Conservation (phyloP, 2,329 filamentous ascomycete genomes). For the Talaromyces sp. region DNA sequence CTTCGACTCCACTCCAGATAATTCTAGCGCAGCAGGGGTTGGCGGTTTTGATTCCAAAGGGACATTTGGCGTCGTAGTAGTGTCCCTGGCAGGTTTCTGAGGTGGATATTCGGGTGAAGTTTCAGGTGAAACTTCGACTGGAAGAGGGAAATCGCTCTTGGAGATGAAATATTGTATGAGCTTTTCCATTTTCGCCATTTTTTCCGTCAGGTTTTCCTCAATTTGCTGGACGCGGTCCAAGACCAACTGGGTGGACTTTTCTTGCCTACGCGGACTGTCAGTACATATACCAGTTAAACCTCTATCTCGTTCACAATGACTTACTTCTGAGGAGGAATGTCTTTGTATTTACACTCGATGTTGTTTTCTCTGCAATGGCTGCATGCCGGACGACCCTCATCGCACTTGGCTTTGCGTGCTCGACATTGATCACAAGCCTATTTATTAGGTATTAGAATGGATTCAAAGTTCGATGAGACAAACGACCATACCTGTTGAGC, state of each 20-base stretch:
- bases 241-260: conserved; percentile 41
- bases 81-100: neutral
- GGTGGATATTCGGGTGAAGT: neutral
- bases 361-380: conserved; percentile 84
- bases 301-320: conserved; percentile 30
- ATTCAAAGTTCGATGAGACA: neutral
- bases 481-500: conserved; percentile 39
- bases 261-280: conserved; percentile 33
- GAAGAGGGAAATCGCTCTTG: neutral
- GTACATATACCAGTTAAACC: neutral
- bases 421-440: conserved; percentile 86
- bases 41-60: neutral
- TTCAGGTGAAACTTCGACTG: neutral
- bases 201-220: neutral
- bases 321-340: conserved; percentile 88
- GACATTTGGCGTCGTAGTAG: neutral
- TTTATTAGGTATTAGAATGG: neutral
- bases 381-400: conserved; percentile 79
- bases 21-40: neutral
- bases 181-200: neutral
- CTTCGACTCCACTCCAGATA: neutral
- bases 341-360: conserved; percentile 81
- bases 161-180: neutral
- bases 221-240: conserved; percentile 28
- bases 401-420: conserved; percentile 84